These are phyloP conservation scores for Boletus speciosus DNA, from an alignment of 768 basidiomycete genomes.

Conservation along the genomic window DNA sequence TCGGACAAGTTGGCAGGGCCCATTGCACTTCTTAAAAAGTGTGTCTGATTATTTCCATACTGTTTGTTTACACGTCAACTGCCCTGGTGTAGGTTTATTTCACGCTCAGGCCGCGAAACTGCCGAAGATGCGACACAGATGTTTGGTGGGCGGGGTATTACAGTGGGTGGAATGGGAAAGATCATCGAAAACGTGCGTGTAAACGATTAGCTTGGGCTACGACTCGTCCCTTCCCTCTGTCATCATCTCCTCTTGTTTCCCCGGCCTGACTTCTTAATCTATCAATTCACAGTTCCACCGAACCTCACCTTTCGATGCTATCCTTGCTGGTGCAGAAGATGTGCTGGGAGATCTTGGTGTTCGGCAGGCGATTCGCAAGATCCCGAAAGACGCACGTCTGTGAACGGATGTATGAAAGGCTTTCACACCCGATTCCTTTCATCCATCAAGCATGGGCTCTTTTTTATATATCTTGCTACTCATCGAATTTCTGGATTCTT, in stretches of 20 bases:
- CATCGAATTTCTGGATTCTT: too few species aligned
- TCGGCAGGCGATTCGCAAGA: slow-evolving; percentile 66
- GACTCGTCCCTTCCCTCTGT: too few species aligned
- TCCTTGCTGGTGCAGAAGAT: slow-evolving; percentile 77
- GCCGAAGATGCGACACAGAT: slow-evolving; percentile 75
- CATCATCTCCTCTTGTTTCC: not conserved
- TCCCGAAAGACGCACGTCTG: slow-evolving; percentile 51
- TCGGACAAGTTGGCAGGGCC: slow-evolving; percentile 84
- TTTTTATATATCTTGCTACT: too few species aligned
- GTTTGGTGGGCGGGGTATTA: slow-evolving; percentile 88
- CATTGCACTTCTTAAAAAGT: slow-evolving; percentile 89
- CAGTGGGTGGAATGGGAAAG: slow-evolving; percentile 83
- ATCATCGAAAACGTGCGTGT: slow-evolving; percentile 70
- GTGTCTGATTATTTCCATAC: slow-evolving; percentile 21
- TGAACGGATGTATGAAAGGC: slow-evolving; percentile 17
- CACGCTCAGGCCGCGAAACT: slow-evolving; percentile 48
- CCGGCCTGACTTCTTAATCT: not conserved
- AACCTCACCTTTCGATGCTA: slow-evolving; percentile 80
- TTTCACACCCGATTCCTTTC: too few species aligned
- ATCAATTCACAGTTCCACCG: slow-evolving; percentile 59
- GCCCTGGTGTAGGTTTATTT: slow-evolving; percentile 51
- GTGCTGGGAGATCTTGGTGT: slow-evolving; percentile 73
- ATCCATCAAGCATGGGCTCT: too few species aligned
- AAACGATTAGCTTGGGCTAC: not conserved
- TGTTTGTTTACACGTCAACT: slow-evolving; percentile 1